Conservation (phyloP, 73 alveolate genomes). For the Vitrella brassicaformis region DNA sequence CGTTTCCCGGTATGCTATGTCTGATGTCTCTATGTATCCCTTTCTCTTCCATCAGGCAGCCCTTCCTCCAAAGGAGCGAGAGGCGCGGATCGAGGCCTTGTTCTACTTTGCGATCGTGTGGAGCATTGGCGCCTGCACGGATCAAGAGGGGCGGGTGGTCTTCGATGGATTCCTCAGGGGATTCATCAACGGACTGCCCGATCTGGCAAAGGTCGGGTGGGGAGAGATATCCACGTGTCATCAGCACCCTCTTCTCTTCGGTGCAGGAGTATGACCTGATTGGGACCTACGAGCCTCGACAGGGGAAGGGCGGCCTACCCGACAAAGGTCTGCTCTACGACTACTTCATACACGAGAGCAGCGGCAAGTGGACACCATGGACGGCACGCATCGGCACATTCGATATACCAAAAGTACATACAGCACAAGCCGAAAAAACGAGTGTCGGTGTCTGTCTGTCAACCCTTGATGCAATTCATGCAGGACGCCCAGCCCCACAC, state of each 20-base stretch:
- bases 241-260: too few species aligned
- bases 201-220: too few species aligned
- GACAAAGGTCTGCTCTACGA: slow-evolving; percentile 71
- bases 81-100: background rate
- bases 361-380: slow-evolving; percentile 81
- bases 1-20: too few species aligned
- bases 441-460: background rate
- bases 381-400: slow-evolving; percentile 59
- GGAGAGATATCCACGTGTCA: too few species aligned
- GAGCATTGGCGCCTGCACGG: slow-evolving; percentile 96
- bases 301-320: slow-evolving; percentile 62
- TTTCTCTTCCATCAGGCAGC: too few species aligned
- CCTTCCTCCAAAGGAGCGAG: background rate
- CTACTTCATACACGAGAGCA: slow-evolving; percentile 61
- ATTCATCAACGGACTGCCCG: slow-evolving; percentile 21
- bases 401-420: slow-evolving; percentile 35
- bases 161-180: slow-evolving; percentile 74
- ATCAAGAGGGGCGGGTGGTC: slow-evolving; percentile 79
- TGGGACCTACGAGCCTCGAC: too few species aligned
- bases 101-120: slow-evolving; percentile 62
- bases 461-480: background rate
- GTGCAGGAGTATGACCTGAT: too few species aligned
- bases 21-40: too few species aligned
- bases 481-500: slow-evolving; percentile 52
- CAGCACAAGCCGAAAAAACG: background rate